These are phyloP conservation scores for Hydrangea macrophylla DNA, from an alignment of 148 eudicot genomes.

Conservation along the genomic window DNA sequence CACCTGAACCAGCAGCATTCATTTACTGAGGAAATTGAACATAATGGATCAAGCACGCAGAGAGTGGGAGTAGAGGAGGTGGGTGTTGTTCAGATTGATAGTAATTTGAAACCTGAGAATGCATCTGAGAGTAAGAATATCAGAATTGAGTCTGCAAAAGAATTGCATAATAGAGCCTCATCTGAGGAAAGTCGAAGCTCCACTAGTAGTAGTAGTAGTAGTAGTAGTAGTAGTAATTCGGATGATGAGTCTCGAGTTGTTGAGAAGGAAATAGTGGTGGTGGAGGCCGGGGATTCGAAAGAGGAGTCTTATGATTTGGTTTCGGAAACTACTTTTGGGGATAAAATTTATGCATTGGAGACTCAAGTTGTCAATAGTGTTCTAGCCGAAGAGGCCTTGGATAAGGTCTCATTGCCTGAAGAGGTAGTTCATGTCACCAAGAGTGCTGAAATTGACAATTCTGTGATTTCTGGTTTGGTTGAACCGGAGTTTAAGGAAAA, in stretches of 20 bases:
- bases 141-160: constrained; percentile 18
- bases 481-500: constrained; percentile 32
- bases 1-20: constrained; percentile 23
- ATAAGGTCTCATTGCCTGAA: constrained; percentile 28
- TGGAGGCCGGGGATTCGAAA: constrained; percentile 11
- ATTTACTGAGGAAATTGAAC: constrained; percentile 20
- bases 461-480: constrained; percentile 13
- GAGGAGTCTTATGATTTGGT: constrained; percentile 7
- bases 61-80: constrained; percentile 23
- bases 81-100: constrained; percentile 23
- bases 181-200: constrained; percentile 12
- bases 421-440: constrained; percentile 18
- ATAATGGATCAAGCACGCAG: constrained; percentile 21
- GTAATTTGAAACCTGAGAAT: constrained; percentile 30
- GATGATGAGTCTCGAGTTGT: constrained; percentile 22
- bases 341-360: constrained; percentile 31
- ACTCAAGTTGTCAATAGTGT: constrained; percentile 21
- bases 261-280: constrained; percentile 17
- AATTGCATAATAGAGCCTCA: constrained; percentile 9
- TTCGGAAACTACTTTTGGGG: constrained; percentile 16
- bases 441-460: constrained; percentile 22
- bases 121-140: constrained; percentile 22
- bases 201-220: constrained; percentile 14
- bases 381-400: constrained; percentile 20
- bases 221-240: constrained; percentile 22